Evolutionary conservation across 163 green algal genomes (phyloP).

Genomic region (Volvox carteri): DNA sequence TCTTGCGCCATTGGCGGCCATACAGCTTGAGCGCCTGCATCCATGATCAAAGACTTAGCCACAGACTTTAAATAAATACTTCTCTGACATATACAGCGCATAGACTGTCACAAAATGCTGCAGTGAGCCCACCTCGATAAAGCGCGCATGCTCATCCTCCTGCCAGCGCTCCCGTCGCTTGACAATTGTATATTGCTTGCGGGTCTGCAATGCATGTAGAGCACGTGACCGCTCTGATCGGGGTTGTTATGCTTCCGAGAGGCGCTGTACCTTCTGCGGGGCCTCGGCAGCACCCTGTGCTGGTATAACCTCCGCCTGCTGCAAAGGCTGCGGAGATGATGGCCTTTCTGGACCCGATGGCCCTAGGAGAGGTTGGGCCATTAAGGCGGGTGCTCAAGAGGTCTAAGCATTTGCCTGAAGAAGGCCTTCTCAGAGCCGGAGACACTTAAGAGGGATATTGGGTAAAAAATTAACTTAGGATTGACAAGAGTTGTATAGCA

Average conservation of each 20-base stretch:
- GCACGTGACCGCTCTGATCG: neutral
- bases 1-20: constrained; percentile 64
- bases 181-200: constrained; percentile 41
- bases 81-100: too few relatives aligned
- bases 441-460: neutral
- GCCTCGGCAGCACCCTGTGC: neutral
- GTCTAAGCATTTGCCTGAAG: neutral
- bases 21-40: constrained; percentile 63
- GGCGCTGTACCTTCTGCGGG: constrained; percentile 2
- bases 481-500: too few relatives aligned
- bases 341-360: constrained; percentile 37
- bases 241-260: neutral
- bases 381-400: constrained; percentile 41
- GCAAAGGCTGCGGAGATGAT: constrained; percentile 19
- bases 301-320: neutral
- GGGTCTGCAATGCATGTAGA: constrained; percentile 3
- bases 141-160: constrained; percentile 64
- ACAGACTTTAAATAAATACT: too few relatives aligned
- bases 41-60: too few relatives aligned
- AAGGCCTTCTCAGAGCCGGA: constrained; percentile 2
- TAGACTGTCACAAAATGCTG: too few relatives aligned
- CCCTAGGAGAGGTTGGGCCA: constrained; percentile 27
- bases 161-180: constrained; percentile 62
- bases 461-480: neutral
- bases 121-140: constrained; percentile 46